These are phyloP conservation scores for Trichoderma sp. DNA, from an alignment of 2,329 filamentous ascomycete species.

Conservation along the genomic window DNA sequence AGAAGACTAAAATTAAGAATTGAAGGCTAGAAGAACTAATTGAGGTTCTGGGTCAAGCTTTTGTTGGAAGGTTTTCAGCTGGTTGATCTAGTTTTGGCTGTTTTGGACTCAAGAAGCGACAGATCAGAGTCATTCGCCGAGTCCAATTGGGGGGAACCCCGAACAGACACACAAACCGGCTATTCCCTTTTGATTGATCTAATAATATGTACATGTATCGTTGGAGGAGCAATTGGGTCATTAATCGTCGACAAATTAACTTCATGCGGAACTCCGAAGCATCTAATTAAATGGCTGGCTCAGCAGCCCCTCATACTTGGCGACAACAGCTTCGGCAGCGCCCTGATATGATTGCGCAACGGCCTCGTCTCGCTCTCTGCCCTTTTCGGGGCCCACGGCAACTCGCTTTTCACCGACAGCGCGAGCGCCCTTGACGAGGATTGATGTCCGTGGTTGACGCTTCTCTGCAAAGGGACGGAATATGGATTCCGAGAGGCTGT, in stretches of 20 bases:
- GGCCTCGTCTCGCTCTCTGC: constrained; percentile 19
- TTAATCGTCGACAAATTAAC: neutral
- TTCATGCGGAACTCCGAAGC: neutral
- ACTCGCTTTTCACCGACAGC: constrained; percentile 26
- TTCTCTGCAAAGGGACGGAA: constrained; percentile 25
- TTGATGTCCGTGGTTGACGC: constrained; percentile 28
- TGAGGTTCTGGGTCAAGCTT: neutral
- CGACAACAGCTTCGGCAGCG: neutral
- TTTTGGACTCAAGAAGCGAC: neutral
- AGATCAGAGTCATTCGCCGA: neutral
- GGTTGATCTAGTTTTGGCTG: neutral
- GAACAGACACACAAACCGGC: neutral
- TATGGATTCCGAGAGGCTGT: constrained; percentile 8
- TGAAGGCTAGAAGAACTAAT: neutral
- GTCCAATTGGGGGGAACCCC: neutral
- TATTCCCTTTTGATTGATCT: neutral
- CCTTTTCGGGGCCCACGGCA: constrained; percentile 22
- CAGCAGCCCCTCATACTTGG: constrained; percentile 21
- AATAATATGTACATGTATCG: neutral
- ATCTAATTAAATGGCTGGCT: constrained; percentile 10
- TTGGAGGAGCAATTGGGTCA: neutral
- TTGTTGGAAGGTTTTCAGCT: neutral
- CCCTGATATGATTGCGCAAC: constrained; percentile 8
- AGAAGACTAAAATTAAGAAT: neutral
- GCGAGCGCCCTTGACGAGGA: constrained; percentile 28